Percentiles rank a stretch among this genome's conserved stretches.
These are phyloP conservation scores for Amylostereum areolatum DNA, from an alignment of 1,284 basidiomycete species.

Conservation along the genomic window DNA sequence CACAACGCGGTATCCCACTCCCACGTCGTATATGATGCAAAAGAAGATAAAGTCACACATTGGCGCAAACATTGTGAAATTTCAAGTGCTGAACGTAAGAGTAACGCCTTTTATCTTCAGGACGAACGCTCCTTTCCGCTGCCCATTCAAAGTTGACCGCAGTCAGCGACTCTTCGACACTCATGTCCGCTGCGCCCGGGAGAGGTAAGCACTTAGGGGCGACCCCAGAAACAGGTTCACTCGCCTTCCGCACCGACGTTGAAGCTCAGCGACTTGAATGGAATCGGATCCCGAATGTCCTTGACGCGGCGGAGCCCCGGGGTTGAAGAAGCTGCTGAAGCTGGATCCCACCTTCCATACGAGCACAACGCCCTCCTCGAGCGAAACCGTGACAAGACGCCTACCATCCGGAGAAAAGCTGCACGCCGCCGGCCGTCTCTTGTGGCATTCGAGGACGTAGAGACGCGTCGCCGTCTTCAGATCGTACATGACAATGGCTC, in stretches of 20 bases:
- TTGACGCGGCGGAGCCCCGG: conserved; percentile 89
- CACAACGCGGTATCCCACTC: too few relatives aligned
- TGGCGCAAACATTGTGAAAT: too few relatives aligned
- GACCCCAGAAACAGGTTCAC: conserved; percentile 15
- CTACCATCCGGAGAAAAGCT: conserved; percentile 92
- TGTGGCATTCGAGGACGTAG: conserved; percentile 92
- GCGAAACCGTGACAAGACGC: conserved; percentile 80
- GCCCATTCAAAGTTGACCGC: conserved; percentile 81
- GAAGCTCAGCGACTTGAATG: conserved; percentile 81
- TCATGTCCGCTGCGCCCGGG: conserved; percentile 53
- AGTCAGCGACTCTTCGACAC: conserved; percentile 63
- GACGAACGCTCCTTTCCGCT: conserved; percentile 72
- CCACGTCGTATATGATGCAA: too few relatives aligned
- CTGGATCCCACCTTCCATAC: conserved; percentile 90
- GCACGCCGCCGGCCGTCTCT: conserved; percentile 70
- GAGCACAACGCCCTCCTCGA: conserved; percentile 77
- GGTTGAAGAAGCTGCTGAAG: conserved; percentile 84
- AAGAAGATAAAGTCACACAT: too few relatives aligned
- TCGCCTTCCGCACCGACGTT: conserved; percentile 60
- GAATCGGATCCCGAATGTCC: conserved; percentile 73
- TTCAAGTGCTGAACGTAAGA: conserved; percentile 75
- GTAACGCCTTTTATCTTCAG: conserved; percentile 77
- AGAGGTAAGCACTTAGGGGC: not conserved
- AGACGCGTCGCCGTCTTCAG: conserved; percentile 92
- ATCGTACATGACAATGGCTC: conserved; percentile 93